phyloP scores from a whole-genome alignment of 1,284 basidiomycete species.

The Ceratorhiza oryzae-sativae region DNA sequence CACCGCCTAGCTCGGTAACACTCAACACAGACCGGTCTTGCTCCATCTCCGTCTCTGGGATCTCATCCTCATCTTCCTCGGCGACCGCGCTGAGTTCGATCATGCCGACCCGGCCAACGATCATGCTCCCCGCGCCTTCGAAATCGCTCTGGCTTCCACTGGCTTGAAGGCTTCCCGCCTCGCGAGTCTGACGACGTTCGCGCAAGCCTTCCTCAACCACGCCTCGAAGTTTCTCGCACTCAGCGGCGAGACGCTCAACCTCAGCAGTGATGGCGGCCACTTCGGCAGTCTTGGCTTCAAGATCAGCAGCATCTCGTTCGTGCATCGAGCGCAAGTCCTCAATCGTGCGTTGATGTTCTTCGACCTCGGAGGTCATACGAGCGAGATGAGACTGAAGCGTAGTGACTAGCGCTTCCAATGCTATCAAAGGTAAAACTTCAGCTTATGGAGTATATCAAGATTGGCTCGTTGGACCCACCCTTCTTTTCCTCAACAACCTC shows the following conservation, averaged over 20 bases:
- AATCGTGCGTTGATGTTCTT: constrained; percentile 70
- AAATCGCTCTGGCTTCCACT: constrained; percentile 33
- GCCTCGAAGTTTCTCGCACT: constrained; percentile 80
- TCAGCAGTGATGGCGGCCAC: constrained; percentile 67
- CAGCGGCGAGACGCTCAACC: constrained; percentile 76
- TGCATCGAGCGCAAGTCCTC: constrained; percentile 68
- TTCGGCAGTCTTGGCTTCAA: constrained; percentile 68
- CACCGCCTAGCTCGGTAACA: constrained; percentile 29
- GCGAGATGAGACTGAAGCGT: constrained; percentile 76
- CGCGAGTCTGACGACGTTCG: constrained; percentile 60
- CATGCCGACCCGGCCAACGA: constrained; percentile 9
- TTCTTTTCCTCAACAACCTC: constrained; percentile 85
- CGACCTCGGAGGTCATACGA: constrained; percentile 77
- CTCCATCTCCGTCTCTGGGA: constrained; percentile 64
- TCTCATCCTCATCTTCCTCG: constrained; percentile 50
- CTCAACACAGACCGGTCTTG: constrained; percentile 63
- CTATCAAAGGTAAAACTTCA: constrained; percentile 52
- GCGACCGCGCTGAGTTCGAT: constrained; percentile 37
- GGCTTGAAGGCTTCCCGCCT: constrained; percentile 38
- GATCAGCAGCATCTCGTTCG: constrained; percentile 64
- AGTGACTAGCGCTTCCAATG: constrained; percentile 76
- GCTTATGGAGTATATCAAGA: too few species aligned
- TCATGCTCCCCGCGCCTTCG: constrained; percentile 25
- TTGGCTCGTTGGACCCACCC: constrained; percentile 61
- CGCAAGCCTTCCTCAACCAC: constrained; percentile 84